Evolutionary conservation across 225 moss, liverwort and hornwort species (phyloP).

Genomic region (Marchantia polymorpha): DNA sequence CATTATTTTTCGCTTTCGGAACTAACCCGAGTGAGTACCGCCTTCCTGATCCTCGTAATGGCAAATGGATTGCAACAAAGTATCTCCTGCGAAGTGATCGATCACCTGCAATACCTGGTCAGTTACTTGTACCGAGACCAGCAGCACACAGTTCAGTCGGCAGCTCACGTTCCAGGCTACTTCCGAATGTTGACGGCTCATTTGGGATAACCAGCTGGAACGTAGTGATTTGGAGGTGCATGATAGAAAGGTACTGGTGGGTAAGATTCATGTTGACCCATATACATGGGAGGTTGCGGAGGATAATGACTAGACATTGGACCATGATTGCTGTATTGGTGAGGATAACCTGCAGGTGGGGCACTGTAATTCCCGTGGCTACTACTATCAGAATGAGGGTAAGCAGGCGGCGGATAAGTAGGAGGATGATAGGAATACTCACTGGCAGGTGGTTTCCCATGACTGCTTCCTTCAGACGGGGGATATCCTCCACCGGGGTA

Average conservation of each 20-base stretch:
- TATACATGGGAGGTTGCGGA: not conserved
- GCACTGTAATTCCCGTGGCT: slow-evolving; percentile 2
- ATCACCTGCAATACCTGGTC: not conserved
- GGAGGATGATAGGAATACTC: slow-evolving; percentile 7
- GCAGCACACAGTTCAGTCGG: not conserved
- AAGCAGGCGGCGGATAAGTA: slow-evolving; percentile 11
- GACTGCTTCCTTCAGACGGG: not conserved
- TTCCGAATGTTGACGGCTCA: not conserved
- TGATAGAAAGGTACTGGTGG: slow-evolving; percentile 9
- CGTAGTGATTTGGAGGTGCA: not conserved
- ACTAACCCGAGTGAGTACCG: not conserved
- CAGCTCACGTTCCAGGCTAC: not conserved
- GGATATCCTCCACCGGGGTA: slow-evolving; percentile 31
- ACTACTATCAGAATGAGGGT: slow-evolving; percentile 3
- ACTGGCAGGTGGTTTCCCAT: not conserved
- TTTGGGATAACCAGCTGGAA: slow-evolving; percentile 16
- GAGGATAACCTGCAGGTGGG: not conserved
- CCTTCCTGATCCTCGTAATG: not conserved
- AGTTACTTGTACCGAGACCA: too few relatives aligned
- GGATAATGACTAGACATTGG: not conserved
- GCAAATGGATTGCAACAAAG: not conserved
- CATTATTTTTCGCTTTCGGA: not conserved
- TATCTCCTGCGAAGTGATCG: not conserved
- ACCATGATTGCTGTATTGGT: not conserved
- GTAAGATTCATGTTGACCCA: slow-evolving; percentile 10